These are phyloP conservation scores for Geotrichum aggregatum DNA, from an alignment of 1,139 yeast genomes.

Conservation along the genomic window DNA sequence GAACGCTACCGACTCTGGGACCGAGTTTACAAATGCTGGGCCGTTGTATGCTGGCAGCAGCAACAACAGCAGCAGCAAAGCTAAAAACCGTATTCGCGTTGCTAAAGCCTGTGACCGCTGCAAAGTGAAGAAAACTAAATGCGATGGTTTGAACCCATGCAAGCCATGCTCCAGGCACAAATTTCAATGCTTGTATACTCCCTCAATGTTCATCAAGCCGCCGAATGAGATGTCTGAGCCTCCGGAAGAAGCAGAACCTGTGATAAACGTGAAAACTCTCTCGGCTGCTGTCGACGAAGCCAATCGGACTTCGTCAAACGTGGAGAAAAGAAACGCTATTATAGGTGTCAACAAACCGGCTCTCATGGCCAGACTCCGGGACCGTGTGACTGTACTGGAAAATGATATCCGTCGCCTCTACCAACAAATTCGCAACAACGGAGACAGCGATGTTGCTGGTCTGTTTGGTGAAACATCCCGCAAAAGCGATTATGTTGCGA, in stretches of 20 bases:
- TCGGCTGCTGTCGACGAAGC: constrained; percentile 7
- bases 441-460: too few species aligned
- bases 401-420: constrained; percentile 13
- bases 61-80: constrained; percentile 15
- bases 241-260: neutral
- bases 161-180: constrained; percentile 47
- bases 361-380: constrained; percentile 12
- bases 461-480: too few species aligned
- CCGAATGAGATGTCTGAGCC: neutral
- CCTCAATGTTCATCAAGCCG: constrained; percentile 9
- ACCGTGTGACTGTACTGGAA: constrained; percentile 15
- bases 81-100: constrained; percentile 36
- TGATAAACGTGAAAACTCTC: constrained; percentile 8
- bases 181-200: constrained; percentile 42
- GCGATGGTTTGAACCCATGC: constrained; percentile 58
- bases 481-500: too few species aligned
- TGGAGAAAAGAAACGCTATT: constrained; percentile 7
- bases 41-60: neutral
- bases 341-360: constrained; percentile 11
- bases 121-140: constrained; percentile 57
- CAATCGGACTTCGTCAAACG: constrained; percentile 4
- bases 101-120: constrained; percentile 60
- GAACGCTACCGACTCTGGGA: neutral
- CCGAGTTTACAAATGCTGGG: neutral
- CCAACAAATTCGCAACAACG: constrained; percentile 1